These are phyloP conservation scores for Leccinum pachyderme DNA, from an alignment of 1,284 basidiomycete genomes.

Conservation along the genomic window DNA sequence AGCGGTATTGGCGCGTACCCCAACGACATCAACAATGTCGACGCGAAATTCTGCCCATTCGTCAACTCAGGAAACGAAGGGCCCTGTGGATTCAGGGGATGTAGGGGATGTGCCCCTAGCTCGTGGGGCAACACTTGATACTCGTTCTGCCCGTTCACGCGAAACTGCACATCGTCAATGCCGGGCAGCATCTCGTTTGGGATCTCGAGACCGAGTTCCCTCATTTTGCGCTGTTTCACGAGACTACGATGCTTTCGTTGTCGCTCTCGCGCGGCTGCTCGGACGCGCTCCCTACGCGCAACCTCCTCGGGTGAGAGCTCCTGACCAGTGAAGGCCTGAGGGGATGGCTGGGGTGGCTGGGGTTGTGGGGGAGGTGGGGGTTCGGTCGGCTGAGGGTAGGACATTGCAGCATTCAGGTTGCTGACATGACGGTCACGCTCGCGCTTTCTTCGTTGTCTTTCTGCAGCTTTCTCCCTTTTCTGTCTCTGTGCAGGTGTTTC, in stretches of 20 bases:
- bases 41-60: constrained; percentile 71
- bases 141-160: constrained; percentile 54
- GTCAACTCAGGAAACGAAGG: constrained; percentile 45
- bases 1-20: constrained; percentile 63
- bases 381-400: constrained; percentile 34
- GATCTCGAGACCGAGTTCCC: constrained; percentile 74
- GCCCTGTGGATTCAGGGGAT: constrained; percentile 36
- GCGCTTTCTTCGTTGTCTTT: constrained; percentile 74
- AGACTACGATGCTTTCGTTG: constrained; percentile 75
- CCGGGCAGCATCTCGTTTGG: constrained; percentile 60
- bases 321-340: constrained; percentile 34
- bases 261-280: constrained; percentile 69
- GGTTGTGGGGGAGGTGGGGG: constrained; percentile 29
- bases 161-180: constrained; percentile 61
- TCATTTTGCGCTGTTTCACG: constrained; percentile 74
- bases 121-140: constrained; percentile 59
- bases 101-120: constrained; percentile 35
- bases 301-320: constrained; percentile 61
- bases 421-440: constrained; percentile 62
- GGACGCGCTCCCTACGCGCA: constrained; percentile 61
- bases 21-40: constrained; percentile 66
- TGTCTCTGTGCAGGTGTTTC: constrained; percentile 65
- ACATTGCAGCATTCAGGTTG: constrained; percentile 41
- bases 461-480: constrained; percentile 79
- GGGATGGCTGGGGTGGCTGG: constrained; percentile 25